Evolutionary conservation across 2,329 filamentous ascomycete species (phyloP).

Genomic region (Pseudocercospora pini-densiflorae): DNA sequence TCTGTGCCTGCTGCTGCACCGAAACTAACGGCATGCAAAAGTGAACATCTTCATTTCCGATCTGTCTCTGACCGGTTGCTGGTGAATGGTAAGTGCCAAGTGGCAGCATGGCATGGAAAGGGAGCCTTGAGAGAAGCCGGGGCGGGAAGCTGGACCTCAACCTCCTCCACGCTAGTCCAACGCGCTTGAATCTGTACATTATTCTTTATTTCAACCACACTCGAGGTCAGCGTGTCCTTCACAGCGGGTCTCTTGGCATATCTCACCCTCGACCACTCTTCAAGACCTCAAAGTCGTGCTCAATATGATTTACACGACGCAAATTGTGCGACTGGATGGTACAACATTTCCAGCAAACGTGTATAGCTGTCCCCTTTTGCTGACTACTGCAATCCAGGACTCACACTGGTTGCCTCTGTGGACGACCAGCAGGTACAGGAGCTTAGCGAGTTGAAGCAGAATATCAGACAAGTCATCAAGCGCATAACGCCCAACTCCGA

Average conservation of each 20-base stretch:
- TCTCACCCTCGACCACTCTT: not conserved
- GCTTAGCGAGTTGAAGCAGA: constrained; percentile 84
- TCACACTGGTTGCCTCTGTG: constrained; percentile 92
- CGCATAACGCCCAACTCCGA: constrained; percentile 87
- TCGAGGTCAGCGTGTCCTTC: constrained; percentile 8
- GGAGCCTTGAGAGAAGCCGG: not conserved
- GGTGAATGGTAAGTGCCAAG: not conserved
- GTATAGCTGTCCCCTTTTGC: constrained; percentile 15
- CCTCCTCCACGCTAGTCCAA: not conserved
- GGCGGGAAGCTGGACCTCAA: not conserved
- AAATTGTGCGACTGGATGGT: constrained; percentile 95
- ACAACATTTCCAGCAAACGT: constrained; percentile 11
- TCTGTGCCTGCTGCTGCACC: not conserved
- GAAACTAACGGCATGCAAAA: not conserved
- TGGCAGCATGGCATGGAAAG: not conserved
- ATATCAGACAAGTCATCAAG: constrained; percentile 88
- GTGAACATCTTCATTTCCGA: not conserved
- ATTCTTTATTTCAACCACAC: constrained; percentile 4
- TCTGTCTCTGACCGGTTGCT: not conserved
- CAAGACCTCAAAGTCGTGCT: not conserved
- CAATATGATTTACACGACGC: constrained; percentile 63
- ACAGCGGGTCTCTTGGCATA: not conserved
- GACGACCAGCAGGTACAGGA: constrained; percentile 83
- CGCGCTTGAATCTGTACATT: not conserved
- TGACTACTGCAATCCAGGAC: constrained; percentile 61